These are phyloP conservation scores for Saccharomycopsis lassenensis DNA, from an alignment of 805 yeast species.

Conservation along the genomic window DNA sequence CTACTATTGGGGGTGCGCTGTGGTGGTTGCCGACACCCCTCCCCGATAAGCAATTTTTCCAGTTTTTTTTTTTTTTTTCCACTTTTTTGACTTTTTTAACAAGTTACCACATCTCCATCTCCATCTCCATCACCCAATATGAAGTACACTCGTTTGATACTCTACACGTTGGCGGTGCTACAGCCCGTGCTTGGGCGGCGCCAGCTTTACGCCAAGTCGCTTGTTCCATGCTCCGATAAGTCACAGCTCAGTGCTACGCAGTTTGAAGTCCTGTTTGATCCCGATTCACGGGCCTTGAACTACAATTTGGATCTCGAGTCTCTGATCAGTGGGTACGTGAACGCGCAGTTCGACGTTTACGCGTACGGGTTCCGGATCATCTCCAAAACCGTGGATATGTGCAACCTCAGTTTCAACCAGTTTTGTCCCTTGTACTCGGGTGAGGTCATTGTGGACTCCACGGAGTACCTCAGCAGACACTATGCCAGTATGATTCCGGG, in stretches of 20 bases:
- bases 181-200: constrained; percentile 19
- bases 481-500: constrained; percentile 61
- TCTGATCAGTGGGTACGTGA: constrained; percentile 52
- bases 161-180: no score
- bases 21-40: no score
- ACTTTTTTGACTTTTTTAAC: no score
- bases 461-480: constrained; percentile 41
- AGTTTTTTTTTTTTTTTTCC: no score
- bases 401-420: constrained; percentile 62
- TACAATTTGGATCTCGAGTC: constrained; percentile 65
- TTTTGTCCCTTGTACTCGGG: constrained; percentile 88
- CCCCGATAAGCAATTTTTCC: no score
- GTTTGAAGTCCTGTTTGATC: constrained; percentile 68
- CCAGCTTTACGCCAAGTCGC: constrained; percentile 54
- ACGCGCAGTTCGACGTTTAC: constrained; percentile 61
- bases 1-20: no score
- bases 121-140: no score
- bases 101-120: no score
- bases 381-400: constrained; percentile 45
- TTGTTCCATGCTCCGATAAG: constrained; percentile 77
- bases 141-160: no score
- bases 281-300: constrained; percentile 53
- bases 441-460: constrained; percentile 60
- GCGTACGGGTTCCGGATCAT: constrained; percentile 81
- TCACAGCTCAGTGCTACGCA: constrained; percentile 62